A percentile compares a stretch with the other conserved stretches of the same genome.
Evolutionary conservation across 305 asterid species (phyloP).

Genomic region (Solanum hybrid): DNA sequence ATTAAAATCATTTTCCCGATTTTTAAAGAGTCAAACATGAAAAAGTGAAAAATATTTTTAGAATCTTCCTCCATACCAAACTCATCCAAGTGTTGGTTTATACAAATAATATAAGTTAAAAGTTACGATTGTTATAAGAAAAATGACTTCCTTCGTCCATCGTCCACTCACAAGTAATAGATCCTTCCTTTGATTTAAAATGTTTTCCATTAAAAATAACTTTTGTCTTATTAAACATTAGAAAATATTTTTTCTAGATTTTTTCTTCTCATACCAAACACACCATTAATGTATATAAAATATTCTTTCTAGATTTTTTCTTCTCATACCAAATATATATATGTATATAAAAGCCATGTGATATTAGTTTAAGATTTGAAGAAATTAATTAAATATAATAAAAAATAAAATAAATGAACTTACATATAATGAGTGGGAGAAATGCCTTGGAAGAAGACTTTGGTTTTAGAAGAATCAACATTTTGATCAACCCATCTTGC

Average conservation of each 20-base stretch:
- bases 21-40: neutral
- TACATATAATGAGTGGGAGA: constrained; percentile 66
- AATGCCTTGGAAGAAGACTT: constrained; percentile 63
- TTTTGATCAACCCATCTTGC: constrained; percentile 56
- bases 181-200: neutral
- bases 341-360: neutral
- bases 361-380: neutral
- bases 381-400: neutral
- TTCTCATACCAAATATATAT: neutral
- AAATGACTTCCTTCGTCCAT: neutral
- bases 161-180: neutral
- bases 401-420: neutral
- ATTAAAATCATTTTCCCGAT: rapidly evolving
- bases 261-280: neutral
- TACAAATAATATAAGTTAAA: too few relatives aligned
- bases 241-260: neutral
- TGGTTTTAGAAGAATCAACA: constrained; percentile 47
- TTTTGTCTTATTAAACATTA: too few relatives aligned
- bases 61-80: neutral
- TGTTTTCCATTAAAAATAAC: neutral
- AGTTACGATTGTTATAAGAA: neutral
- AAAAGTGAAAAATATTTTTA: too few relatives aligned
- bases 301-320: neutral
- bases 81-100: neutral
- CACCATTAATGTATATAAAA: neutral